Base-by-base conservation (phyloP, 2,329 filamentous ascomycete species). In the Fusarium caatingaense region DNA sequence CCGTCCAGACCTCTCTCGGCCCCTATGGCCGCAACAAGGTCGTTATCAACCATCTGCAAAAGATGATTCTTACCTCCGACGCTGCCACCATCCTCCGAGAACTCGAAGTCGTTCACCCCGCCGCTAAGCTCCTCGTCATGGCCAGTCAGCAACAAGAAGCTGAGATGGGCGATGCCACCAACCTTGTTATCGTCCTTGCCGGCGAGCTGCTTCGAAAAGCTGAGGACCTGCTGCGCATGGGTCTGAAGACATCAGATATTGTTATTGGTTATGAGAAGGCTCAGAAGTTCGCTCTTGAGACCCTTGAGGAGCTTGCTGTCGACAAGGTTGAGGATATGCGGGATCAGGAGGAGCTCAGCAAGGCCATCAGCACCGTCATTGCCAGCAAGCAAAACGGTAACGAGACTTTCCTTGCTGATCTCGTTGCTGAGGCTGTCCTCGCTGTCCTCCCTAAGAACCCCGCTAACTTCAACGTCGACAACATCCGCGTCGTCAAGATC, bases 1-100 rank as follows among this genome's bases (percentile, higher is more conserved):
- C 96, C 55, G 96, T 99, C 51, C 94, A 97, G 86, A 98, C 96
- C 60, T 98, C 96, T 47, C 88, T 99, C 37, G 97, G 96, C 55
- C 96, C 96, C 65, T 98, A 97, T 83, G 96, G 96, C 78, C 93
- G 96, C 83, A 99, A 99, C 87, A 99, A 99, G 86, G 94, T 99
- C 79, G 93, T 99, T 84, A 98, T 99, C 87, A 99, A 99, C 87
- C 97, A 99, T 84, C 88, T 99, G 69, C 93, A 97, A 83, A 99
- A 99, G 88, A 98, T 99, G 96, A 97, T 98, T 76, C 87, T 99
- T 72, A 99, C 97, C 75, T 98, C 94, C 66, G 96, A 99, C 79
- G 96, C 96, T 72, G 96, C 96, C 72, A 98, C 96, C 45, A 99
- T 99, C 79, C 88, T 99, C 75, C 92, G 94, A 78, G 97, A 99